These are phyloP conservation scores for Trypanosoma boissoni DNA, from an alignment of 208 protist species.

Conservation along the genomic window DNA sequence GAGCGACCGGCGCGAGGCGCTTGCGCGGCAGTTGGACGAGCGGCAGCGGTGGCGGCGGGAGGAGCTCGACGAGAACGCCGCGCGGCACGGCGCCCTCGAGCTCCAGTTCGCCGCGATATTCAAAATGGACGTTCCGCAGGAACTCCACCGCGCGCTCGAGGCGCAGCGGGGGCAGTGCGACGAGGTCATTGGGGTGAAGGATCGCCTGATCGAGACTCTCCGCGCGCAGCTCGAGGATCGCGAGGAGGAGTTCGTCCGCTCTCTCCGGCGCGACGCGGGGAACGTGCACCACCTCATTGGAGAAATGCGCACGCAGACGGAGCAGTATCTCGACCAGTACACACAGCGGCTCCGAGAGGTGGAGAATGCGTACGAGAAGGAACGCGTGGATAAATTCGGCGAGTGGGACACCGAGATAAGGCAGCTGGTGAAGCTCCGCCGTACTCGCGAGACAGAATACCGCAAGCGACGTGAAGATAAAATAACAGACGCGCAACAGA, in stretches of 20 bases:
- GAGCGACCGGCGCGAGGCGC: conserved; percentile 59
- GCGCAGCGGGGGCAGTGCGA: conserved; percentile 76
- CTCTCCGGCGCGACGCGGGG: conserved; percentile 71
- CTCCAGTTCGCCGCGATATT: conserved; percentile 90
- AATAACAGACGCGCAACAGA: conserved; percentile 77
- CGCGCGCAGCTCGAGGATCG: conserved; percentile 75
- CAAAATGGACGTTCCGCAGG: conserved; percentile 77
- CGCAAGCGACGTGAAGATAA: conserved; percentile 75
- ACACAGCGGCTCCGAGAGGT: conserved; percentile 78
- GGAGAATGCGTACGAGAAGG: conserved; percentile 83
- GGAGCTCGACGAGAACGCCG: conserved; percentile 55
- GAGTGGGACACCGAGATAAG: conserved; percentile 79
- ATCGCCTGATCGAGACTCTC: conserved; percentile 83
- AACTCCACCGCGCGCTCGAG: conserved; percentile 76
- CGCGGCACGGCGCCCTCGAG: conserved; percentile 63
- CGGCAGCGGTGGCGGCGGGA: conserved; percentile 37
- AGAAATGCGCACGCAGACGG: conserved; percentile 85
- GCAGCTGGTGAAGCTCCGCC: conserved; percentile 83
- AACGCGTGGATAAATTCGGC: conserved; percentile 76
- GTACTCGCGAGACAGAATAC: conserved; percentile 88
- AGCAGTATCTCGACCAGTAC: conserved; percentile 75
- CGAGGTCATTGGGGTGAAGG: conserved; percentile 79
- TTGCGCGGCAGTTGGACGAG: conserved; percentile 39
- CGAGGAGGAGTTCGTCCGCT: conserved; percentile 91
- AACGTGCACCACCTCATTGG: conserved; percentile 82